These are phyloP conservation scores for Chaetomiaceae sp. DNA, from an alignment of 2,329 filamentous ascomycete species.

Conservation along the genomic window DNA sequence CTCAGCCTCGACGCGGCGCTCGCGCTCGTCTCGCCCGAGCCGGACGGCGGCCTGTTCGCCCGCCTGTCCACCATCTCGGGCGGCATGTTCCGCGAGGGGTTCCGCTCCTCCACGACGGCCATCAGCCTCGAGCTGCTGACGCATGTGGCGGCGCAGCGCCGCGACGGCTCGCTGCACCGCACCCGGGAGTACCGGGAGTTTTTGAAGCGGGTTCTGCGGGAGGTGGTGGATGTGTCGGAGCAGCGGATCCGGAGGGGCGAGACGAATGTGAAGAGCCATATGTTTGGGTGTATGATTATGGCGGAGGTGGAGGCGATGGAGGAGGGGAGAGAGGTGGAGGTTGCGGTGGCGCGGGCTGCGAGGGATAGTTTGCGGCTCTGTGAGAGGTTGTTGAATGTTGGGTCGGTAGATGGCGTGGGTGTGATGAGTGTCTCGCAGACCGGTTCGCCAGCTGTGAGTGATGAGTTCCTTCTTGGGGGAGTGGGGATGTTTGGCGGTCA, in stretches of 20 bases:
- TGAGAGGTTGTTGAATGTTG: constrained; percentile 23
- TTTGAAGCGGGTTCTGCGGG: constrained; percentile 29
- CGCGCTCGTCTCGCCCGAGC: constrained; percentile 31
- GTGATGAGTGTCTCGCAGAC: background rate
- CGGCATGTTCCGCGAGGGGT: constrained; percentile 37
- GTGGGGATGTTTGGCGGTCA: background rate
- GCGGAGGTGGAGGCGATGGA: constrained; percentile 2
- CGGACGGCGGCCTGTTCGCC: constrained; percentile 30
- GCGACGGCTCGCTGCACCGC: constrained; percentile 2
- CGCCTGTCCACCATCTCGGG: constrained; percentile 33
- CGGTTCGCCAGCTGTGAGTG: background rate
- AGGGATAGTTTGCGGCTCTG: constrained; percentile 31
- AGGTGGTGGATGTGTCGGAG: constrained; percentile 26
- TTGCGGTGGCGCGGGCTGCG: constrained; percentile 16
- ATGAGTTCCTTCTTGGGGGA: background rate
- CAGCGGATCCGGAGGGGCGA: constrained; percentile 35
- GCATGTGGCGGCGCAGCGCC: constrained; percentile 20
- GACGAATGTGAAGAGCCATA: constrained; percentile 39
- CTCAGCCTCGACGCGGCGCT: constrained; percentile 40
- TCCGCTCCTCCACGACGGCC: constrained; percentile 29
- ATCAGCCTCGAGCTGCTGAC: constrained; percentile 35
- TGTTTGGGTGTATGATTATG: constrained; percentile 30
- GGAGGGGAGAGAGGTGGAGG: background rate
- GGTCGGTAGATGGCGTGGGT: background rate
- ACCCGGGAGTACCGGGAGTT: constrained; percentile 20